phyloP scores from a whole-genome alignment of 495 filamentous ascomycete genomes.

The Penicillium verhagenii region DNA sequence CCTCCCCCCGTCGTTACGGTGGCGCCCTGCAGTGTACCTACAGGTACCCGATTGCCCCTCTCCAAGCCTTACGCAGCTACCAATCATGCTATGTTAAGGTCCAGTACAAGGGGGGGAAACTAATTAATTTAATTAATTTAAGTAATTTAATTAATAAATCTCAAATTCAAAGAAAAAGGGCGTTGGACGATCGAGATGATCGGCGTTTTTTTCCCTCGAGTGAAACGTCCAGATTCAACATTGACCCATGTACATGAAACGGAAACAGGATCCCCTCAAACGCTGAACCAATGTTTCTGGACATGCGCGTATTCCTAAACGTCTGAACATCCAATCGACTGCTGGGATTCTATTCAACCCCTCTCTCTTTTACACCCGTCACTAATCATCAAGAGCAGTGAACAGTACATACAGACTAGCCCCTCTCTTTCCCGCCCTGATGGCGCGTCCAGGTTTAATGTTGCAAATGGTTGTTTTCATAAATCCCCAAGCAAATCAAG shows the following conservation, averaged over 20 bases:
- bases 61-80: conserved; percentile 4
- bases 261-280: neutral
- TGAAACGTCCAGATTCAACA: neutral
- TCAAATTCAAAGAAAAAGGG: no score
- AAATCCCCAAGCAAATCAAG: no score
- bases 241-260: neutral
- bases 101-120: neutral
- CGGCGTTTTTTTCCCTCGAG: neutral
- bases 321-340: conserved; percentile 5
- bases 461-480: neutral
- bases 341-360: neutral
- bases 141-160: no score
- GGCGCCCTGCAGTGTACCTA: conserved; percentile 28
- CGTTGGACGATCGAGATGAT: neutral
- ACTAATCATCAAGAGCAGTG: no score
- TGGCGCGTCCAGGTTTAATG: conserved; percentile 7
- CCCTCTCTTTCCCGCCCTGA: neutral
- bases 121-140: neutral
- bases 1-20: conserved; percentile 8
- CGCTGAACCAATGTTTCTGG: neutral
- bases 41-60: conserved; percentile 22
- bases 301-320: conserved; percentile 9
- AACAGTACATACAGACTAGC: no score
- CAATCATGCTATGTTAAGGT: neutral
- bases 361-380: no score